Evolutionary conservation across 768 basidiomycete genomes (phyloP).

Genomic region (Lactifluus rugatus): DNA sequence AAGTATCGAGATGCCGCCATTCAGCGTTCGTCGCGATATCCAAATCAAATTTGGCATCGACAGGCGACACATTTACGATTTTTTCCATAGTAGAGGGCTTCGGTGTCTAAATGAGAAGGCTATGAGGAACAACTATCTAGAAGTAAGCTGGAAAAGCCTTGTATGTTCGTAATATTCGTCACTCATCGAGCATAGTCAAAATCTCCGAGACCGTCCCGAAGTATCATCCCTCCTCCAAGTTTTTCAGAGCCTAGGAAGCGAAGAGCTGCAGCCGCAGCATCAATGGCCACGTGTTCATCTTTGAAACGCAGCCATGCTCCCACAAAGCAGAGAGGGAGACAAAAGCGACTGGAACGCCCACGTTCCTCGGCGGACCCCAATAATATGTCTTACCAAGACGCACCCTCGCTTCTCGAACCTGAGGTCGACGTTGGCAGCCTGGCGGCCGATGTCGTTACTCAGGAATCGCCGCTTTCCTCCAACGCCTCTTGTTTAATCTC

Average conservation of each 20-base stretch:
- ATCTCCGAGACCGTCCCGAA: constrained; percentile 7
- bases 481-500: background rate
- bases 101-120: constrained; percentile 22
- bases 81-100: constrained; percentile 52
- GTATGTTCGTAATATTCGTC: background rate
- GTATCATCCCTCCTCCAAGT: background rate
- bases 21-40: constrained; percentile 56
- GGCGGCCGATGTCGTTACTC: background rate
- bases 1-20: constrained; percentile 65
- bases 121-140: constrained; percentile 15
- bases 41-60: constrained; percentile 64
- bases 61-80: constrained; percentile 68
- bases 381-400: background rate
- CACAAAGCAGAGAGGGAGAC: constrained; percentile 4
- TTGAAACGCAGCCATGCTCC: constrained; percentile 6
- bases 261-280: constrained; percentile 13
- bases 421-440: background rate
- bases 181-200: background rate
- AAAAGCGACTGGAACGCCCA: background rate
- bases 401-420: background rate
- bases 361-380: background rate
- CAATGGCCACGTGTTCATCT: background rate
- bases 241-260: constrained; percentile 12
- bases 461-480: background rate
- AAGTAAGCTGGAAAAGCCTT: constrained; percentile 8